phyloP scores from a whole-genome alignment of 23 red algal species.

The Gracilariopsis chorda region DNA sequence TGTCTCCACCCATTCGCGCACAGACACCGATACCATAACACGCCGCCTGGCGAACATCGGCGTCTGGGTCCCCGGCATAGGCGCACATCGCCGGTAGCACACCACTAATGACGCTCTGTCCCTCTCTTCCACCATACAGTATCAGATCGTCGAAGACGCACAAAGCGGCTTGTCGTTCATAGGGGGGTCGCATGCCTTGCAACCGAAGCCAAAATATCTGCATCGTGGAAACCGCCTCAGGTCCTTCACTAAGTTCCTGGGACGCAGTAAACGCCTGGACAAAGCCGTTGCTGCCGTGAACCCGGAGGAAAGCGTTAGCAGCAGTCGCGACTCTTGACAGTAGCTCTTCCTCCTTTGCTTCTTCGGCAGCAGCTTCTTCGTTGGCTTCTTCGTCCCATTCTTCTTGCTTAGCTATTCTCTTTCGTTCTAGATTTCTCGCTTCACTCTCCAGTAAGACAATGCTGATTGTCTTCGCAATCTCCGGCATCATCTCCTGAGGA shows the following conservation, averaged over 20 bases:
- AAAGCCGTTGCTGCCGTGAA: conserved; percentile 42
- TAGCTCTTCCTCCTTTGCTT: conserved; percentile 76
- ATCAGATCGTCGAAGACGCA: conserved; percentile 87
- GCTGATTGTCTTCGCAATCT: conserved; percentile 45
- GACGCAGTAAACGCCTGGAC: conserved; percentile 50
- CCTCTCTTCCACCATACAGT: conserved; percentile 72
- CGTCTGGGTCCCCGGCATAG: conserved; percentile 64
- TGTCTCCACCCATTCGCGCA: conserved; percentile 73
- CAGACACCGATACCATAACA: conserved; percentile 84
- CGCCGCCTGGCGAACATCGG: conserved; percentile 84
- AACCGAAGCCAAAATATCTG: conserved; percentile 74
- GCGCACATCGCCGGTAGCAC: conserved; percentile 70
- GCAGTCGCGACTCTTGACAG: conserved; percentile 34
- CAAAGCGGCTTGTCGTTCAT: conserved; percentile 80
- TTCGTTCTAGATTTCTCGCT: conserved; percentile 74
- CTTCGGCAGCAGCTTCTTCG: conserved; percentile 57
- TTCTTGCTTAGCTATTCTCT: conserved; percentile 48
- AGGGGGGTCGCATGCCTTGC: conserved; percentile 37
- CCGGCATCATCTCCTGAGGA: conserved; percentile 19
- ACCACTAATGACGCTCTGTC: conserved; percentile 35
- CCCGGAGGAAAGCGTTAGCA: conserved; percentile 33
- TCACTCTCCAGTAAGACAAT: conserved; percentile 73
- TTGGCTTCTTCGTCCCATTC: conserved; percentile 89
- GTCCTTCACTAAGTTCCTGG: conserved; percentile 31
- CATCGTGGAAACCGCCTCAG: conserved; percentile 44